Conservation (phyloP, 2,329 filamentous ascomycete species). For the Colletotrichum noveboracense region DNA sequence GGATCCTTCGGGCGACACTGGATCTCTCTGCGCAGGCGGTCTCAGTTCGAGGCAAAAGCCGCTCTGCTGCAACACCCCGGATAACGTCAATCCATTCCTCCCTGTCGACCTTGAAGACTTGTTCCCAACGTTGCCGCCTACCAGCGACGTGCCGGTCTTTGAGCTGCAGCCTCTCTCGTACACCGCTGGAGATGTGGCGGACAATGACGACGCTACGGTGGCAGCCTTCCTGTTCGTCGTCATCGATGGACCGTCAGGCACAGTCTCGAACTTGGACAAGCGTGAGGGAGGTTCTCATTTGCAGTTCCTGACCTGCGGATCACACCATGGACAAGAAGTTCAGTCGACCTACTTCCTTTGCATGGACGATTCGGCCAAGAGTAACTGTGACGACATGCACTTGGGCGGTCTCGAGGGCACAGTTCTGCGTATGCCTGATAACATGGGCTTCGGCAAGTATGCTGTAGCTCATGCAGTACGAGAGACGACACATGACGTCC, state of each 20-base stretch:
- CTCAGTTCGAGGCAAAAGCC: not conserved
- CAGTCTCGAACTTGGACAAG: constrained; percentile 39
- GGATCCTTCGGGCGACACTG: constrained; percentile 24
- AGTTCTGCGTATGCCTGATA: not conserved
- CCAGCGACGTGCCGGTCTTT: not conserved
- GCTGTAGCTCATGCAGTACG: not conserved
- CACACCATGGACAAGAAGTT: not conserved
- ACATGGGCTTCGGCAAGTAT: not conserved
- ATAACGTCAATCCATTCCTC: not conserved
- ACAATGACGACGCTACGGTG: not conserved
- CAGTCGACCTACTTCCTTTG: not conserved
- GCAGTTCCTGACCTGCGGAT: constrained; percentile 28
- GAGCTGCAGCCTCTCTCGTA: not conserved
- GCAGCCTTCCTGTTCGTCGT: constrained; percentile 37
- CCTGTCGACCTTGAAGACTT: not conserved
- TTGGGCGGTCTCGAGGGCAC: not conserved
- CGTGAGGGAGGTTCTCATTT: constrained; percentile 46
- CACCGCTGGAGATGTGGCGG: not conserved
- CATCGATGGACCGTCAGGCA: constrained; percentile 34
- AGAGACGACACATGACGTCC: not conserved
- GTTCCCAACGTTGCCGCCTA: not conserved
- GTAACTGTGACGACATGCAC: constrained; percentile 6
- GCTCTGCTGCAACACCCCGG: not conserved
- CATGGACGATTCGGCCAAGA: not conserved
- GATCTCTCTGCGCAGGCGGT: not conserved